Conservation (phyloP, 2,329 filamentous ascomycete genomes). For the Fusarium nelsonii region DNA sequence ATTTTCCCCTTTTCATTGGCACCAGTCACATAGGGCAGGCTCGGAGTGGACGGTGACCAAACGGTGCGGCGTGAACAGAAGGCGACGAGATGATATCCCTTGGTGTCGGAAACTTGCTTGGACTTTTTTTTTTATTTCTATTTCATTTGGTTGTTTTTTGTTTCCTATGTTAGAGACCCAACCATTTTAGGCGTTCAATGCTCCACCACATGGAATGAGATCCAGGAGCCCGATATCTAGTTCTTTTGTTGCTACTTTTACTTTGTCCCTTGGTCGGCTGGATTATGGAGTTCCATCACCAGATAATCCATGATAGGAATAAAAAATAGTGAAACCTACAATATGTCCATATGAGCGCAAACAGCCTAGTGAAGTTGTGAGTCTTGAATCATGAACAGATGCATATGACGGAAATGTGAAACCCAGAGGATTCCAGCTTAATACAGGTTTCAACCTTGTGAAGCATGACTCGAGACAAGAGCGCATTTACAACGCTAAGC, state of each 20-base stretch:
- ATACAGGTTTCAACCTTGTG: constrained; percentile 32
- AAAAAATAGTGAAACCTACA: constrained; percentile 12
- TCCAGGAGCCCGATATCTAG: constrained; percentile 40
- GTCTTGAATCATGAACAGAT: background rate
- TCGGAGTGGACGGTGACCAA: constrained; percentile 46
- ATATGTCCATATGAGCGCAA: background rate
- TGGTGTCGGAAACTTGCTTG: constrained; percentile 45
- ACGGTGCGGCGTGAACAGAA: constrained; percentile 46
- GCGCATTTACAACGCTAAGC: constrained; percentile 11
- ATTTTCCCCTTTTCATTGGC: constrained; percentile 42
- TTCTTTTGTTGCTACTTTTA: constrained; percentile 22
- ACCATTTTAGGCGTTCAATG: constrained; percentile 46
- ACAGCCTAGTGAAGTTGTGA: background rate
- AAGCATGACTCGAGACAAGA: constrained; percentile 18
- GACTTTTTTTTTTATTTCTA: constrained; percentile 33
- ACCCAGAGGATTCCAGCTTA: constrained; percentile 7
- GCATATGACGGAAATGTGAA: constrained; percentile 22
- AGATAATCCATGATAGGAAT: constrained; percentile 15
- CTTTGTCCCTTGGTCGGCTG: constrained; percentile 22
- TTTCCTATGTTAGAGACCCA: constrained; percentile 38
- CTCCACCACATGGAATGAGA: constrained; percentile 43
- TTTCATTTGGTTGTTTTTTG: constrained; percentile 35
- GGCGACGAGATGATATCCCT: constrained; percentile 49
- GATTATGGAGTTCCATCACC: constrained; percentile 16
- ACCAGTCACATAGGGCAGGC: constrained; percentile 50